These are phyloP conservation scores for Boechera stricta DNA, from an alignment of 345 rosid species.

Conservation along the genomic window DNA sequence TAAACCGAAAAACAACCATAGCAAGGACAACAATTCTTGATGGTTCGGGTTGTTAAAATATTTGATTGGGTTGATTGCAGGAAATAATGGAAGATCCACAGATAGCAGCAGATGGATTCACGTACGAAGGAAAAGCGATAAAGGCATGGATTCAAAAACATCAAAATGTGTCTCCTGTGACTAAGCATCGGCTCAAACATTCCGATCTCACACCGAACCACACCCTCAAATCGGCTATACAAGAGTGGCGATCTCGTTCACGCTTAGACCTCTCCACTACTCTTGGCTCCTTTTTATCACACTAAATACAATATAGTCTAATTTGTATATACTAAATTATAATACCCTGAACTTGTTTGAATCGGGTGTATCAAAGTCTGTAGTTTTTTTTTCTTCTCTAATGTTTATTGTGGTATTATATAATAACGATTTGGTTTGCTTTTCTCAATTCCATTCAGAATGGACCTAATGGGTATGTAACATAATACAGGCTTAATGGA, in stretches of 20 bases:
- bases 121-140: slow-evolving; percentile 78
- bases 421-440: background rate
- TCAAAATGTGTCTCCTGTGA: slow-evolving; percentile 69
- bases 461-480: background rate
- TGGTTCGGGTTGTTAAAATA: background rate
- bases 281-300: slow-evolving; percentile 39
- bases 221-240: slow-evolving; percentile 71
- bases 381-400: too few relatives aligned
- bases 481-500: background rate
- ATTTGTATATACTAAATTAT: slow-evolving; percentile 33
- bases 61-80: slow-evolving; percentile 46
- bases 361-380: slow-evolving; percentile 29
- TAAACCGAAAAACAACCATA: slow-evolving; percentile 24
- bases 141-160: slow-evolving; percentile 72
- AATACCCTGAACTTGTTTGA: slow-evolving; percentile 41
- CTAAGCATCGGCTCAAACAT: slow-evolving; percentile 65
- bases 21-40: background rate
- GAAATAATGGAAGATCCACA: slow-evolving; percentile 91
- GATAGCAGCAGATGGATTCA: slow-evolving; percentile 87
- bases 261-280: slow-evolving; percentile 41
- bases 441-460: background rate
- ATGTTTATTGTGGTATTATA: background rate
- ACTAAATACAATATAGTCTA: slow-evolving; percentile 10
- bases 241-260: slow-evolving; percentile 71
- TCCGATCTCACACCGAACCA: slow-evolving; percentile 61